Evolutionary conservation across 192 early-diverging fungal genomes (phyloP).

Genomic region (Oehlia diaphana): DNA sequence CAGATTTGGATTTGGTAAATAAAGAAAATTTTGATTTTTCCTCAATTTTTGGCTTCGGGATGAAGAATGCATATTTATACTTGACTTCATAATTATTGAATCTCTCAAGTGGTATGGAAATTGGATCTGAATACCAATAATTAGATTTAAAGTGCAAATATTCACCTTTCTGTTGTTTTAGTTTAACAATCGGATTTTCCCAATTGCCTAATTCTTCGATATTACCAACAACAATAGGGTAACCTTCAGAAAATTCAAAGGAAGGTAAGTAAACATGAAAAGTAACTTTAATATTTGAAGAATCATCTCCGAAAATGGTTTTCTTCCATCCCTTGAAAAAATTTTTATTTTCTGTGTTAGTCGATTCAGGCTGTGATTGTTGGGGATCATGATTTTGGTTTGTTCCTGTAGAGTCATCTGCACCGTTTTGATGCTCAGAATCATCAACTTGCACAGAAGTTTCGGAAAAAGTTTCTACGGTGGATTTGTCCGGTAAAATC

Average conservation of each 20-base stretch:
- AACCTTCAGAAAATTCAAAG: neutral
- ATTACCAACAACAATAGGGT: neutral
- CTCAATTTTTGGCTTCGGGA: neutral
- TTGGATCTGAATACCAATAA: neutral
- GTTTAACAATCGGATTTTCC: neutral
- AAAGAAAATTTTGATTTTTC: too few species aligned
- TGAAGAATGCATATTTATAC: neutral
- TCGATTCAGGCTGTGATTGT: neutral
- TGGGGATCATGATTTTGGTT: neutral
- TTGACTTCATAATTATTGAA: neutral
- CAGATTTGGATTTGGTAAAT: too few species aligned
- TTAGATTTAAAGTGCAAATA: neutral
- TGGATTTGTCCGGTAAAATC: too few species aligned
- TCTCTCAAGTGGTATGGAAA: neutral
- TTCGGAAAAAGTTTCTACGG: too few species aligned
- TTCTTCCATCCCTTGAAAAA: neutral
- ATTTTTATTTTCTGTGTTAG: neutral
- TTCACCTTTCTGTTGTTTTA: neutral
- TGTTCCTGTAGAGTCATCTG: too few species aligned
- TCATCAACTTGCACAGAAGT: too few species aligned
- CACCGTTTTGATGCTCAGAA: too few species aligned
- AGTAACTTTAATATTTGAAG: neutral
- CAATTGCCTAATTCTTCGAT: conserved; percentile 7
- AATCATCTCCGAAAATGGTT: neutral
- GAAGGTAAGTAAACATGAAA: conserved; percentile 5